These are phyloP conservation scores for Claviceps arundinis DNA, from an alignment of 2,329 filamentous ascomycete genomes.

Conservation along the genomic window DNA sequence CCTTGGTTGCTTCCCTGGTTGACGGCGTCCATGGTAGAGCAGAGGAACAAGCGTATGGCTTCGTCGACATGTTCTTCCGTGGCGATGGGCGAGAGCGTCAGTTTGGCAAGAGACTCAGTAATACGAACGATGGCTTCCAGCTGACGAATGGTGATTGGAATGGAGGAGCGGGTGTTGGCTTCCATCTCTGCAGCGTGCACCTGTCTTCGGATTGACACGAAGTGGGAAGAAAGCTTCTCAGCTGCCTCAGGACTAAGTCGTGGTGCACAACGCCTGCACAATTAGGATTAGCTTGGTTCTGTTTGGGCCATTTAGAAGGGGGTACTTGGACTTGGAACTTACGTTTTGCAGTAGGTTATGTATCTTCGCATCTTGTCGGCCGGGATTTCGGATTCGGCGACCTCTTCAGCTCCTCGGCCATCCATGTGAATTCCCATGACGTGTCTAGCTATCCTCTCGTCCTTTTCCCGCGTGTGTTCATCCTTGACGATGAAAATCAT, in stretches of 20 bases:
- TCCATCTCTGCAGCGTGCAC: constrained; percentile 85
- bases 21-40: constrained; percentile 94
- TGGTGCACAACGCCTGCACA: constrained; percentile 68
- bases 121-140: constrained; percentile 96
- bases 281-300: constrained; percentile 15
- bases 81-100: constrained; percentile 73
- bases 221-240: constrained; percentile 93
- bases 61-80: constrained; percentile 91
- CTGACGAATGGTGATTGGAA: constrained; percentile 95
- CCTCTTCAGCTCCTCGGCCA: constrained; percentile 67
- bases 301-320: not conserved
- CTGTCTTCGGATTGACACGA: constrained; percentile 89
- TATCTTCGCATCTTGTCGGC: constrained; percentile 97
- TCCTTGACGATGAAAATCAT: constrained; percentile 99
- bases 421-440: constrained; percentile 98
- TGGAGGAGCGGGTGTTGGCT: constrained; percentile 79
- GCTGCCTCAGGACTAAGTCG: constrained; percentile 81
- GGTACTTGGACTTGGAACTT: constrained; percentile 45
- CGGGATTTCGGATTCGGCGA: constrained; percentile 73
- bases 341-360: constrained; percentile 93
- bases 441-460: constrained; percentile 89
- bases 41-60: constrained; percentile 90
- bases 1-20: constrained; percentile 76
- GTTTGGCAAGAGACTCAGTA: constrained; percentile 86
- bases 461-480: constrained; percentile 77